A percentile compares a stretch with the other conserved stretches of the same genome.
These are phyloP conservation scores for Salvia splendens DNA, from an alignment of 257 asterid species.

Conservation along the genomic window DNA sequence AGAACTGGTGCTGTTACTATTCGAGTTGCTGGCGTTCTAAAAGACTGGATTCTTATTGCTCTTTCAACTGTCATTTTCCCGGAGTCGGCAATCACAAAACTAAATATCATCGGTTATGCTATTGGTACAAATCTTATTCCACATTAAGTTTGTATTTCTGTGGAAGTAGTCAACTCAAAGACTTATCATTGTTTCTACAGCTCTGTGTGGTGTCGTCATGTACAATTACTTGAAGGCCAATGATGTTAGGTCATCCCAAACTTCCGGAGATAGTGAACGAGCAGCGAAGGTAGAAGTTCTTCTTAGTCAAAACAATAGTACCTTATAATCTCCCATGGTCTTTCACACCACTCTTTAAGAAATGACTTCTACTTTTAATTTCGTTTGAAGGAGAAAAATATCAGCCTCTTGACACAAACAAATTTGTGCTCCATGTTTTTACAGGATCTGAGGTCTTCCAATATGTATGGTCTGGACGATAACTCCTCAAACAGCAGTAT, in stretches of 20 bases:
- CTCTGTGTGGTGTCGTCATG: conserved; percentile 83
- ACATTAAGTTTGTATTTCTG: conserved; percentile 15
- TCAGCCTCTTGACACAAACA: background rate
- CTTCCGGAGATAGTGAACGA: conserved; percentile 48
- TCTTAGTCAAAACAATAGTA: conserved; percentile 2
- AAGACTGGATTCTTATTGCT: conserved; percentile 98
- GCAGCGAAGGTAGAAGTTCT: conserved; percentile 41
- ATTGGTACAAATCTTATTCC: conserved; percentile 58
- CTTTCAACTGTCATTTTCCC: conserved; percentile 92
- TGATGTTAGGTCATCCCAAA: conserved; percentile 49
- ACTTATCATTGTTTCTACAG: conserved; percentile 45
- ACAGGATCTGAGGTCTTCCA: conserved; percentile 46
- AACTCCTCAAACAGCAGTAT: conserved; percentile 36
- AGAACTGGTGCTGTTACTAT: conserved; percentile 99
- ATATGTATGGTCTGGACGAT: conserved; percentile 38
- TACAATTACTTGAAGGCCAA: conserved; percentile 63
- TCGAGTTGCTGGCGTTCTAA: conserved; percentile 95
- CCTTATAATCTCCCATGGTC: background rate
- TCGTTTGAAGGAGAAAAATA: background rate
- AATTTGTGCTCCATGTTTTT: background rate
- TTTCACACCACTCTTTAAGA: background rate
- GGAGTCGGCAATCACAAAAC: conserved; percentile 80
- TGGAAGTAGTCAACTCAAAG: conserved; percentile 16
- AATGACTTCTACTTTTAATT: background rate
- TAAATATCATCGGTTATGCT: conserved; percentile 90